Evolutionary conservation across 2,329 filamentous ascomycete species (phyloP).

Genomic region (Pseudogymnoascus sp.): DNA sequence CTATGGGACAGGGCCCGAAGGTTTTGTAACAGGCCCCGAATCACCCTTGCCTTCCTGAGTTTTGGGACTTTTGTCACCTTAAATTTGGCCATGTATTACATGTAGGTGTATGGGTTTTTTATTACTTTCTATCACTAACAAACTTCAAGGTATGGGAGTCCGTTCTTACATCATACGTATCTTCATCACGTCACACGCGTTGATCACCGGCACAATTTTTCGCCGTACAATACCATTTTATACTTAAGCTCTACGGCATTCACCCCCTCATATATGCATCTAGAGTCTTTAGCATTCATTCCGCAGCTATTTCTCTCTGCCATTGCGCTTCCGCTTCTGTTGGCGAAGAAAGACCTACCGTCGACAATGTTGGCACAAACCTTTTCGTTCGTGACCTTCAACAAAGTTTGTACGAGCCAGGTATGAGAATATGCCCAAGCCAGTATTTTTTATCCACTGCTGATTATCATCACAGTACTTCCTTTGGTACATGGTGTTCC

Average conservation of each 20-base stretch:
- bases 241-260: conserved; percentile 69
- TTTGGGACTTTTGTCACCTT: conserved; percentile 63
- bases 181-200: conserved; percentile 87
- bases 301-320: conserved; percentile 79
- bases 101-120: conserved; percentile 40
- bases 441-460: neutral
- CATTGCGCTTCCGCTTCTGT: conserved; percentile 61
- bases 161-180: conserved; percentile 84
- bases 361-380: conserved; percentile 89
- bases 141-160: conserved; percentile 56
- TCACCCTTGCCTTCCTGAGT: conserved; percentile 54
- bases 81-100: conserved; percentile 69
- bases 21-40: conserved; percentile 46
- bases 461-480: conserved; percentile 61
- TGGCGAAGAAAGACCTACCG: conserved; percentile 75
- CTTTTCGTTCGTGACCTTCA: conserved; percentile 94
- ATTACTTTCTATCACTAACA: conserved; percentile 5
- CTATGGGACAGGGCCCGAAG: conserved; percentile 20
- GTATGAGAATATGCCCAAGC: conserved; percentile 38
- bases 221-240: conserved; percentile 84
- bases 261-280: conserved; percentile 30
- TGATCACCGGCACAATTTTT: conserved; percentile 98
- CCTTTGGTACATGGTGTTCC: conserved; percentile 91
- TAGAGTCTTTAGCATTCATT: conserved; percentile 79
- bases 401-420: conserved; percentile 98